A percentile compares a stretch with the other conserved stretches of the same genome.
These are phyloP conservation scores for Trichoderma breve DNA, from an alignment of 2,329 filamentous ascomycete species.

Conservation along the genomic window DNA sequence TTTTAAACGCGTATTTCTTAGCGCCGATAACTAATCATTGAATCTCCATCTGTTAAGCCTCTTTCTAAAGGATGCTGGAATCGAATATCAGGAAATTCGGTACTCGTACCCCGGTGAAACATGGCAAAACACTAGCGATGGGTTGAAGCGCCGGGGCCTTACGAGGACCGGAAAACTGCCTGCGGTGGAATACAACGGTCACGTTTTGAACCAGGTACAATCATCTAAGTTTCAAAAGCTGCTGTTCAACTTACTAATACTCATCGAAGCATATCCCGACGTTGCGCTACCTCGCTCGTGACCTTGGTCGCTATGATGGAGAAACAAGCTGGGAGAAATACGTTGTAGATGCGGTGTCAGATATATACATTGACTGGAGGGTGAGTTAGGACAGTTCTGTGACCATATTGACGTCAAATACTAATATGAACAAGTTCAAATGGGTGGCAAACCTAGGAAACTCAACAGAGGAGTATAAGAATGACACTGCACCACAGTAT, in stretches of 20 bases:
- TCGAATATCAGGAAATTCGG: neutral
- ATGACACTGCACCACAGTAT: neutral
- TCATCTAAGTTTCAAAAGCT: neutral
- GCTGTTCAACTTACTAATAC: neutral
- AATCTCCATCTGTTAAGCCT: neutral
- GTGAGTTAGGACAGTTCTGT: conserved; percentile 25
- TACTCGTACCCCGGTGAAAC: neutral
- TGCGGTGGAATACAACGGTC: neutral
- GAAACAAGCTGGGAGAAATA: conserved; percentile 38
- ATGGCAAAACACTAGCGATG: neutral
- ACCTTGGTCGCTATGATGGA: conserved; percentile 38
- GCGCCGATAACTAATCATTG: neutral
- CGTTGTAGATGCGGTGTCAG: conserved; percentile 37
- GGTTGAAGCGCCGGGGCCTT: neutral
- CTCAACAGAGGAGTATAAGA: neutral
- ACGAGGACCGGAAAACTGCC: neutral
- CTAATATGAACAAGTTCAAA: conserved; percentile 15
- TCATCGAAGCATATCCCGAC: neutral
- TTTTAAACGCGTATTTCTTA: neutral
- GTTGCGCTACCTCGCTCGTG: conserved; percentile 25
- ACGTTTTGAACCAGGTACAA: neutral
- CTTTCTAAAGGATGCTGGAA: neutral
- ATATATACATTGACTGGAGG: conserved; percentile 41
- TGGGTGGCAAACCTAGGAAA: conserved; percentile 25
- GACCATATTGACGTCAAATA: rapidly evolving